These are phyloP conservation scores for Blastocystis sp. DNA, from an alignment of 352 stramenopile species.

Conservation along the genomic window DNA sequence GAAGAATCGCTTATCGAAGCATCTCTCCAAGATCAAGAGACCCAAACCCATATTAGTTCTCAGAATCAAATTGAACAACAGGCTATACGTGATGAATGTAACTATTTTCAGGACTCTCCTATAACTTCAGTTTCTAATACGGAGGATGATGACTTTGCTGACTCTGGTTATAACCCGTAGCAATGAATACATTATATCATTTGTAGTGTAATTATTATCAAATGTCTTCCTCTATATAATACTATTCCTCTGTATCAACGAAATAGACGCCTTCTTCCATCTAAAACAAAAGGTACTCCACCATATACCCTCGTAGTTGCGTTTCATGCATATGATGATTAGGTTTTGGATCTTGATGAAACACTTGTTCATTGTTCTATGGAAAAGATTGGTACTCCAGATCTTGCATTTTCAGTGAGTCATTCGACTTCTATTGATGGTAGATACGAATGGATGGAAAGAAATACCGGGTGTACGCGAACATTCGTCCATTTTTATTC, in stretches of 20 bases:
- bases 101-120: background rate
- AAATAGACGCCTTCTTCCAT: conserved; percentile 6
- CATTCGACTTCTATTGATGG: background rate
- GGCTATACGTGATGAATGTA: no score
- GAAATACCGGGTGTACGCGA: background rate
- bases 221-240: conserved; percentile 27
- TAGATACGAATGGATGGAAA: conserved; percentile 11
- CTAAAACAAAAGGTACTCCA: background rate
- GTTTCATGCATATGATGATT: background rate
- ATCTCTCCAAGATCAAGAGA: conserved; percentile 10
- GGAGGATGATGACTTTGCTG: background rate
- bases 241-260: background rate
- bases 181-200: background rate
- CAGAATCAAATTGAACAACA: background rate
- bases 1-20: conserved; percentile 5
- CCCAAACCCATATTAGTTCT: background rate
- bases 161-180: conserved; percentile 17
- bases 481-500: conserved; percentile 44
- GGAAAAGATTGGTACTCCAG: background rate
- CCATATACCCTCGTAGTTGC: conserved; percentile 13
- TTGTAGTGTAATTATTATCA: conserved; percentile 53
- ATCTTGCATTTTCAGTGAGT: conserved; percentile 29
- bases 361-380: conserved; percentile 58
- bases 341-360: conserved; percentile 51
- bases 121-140: background rate